Base-by-base conservation (phyloP, 176 grass and related monocot genomes). In the Phoenix roebelenii region DNA sequence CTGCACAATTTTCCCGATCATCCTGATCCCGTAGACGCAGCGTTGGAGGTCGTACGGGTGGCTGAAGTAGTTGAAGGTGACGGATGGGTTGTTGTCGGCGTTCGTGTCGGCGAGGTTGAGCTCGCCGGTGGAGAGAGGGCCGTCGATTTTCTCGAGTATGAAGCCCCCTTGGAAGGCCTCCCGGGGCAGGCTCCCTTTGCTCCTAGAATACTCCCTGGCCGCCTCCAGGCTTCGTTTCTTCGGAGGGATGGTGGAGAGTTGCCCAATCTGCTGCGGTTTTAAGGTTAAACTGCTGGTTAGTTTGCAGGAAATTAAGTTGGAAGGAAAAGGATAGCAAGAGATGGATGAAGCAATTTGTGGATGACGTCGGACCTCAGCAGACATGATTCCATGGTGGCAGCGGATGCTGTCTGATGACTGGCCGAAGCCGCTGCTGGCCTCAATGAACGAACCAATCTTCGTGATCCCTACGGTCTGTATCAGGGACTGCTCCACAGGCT, bases 301-400 rank as follows among this genome's bases (percentile, higher is more conserved):
- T 30, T 71, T 26, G 18, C 57, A 64, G 49, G 69, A 52, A 66
- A 67, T 17, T 25, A 74, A 16, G 18, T 48, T 50, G 59, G 17
- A 53, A 52, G n/a, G 28, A 3, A 29, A 29, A 29, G 44, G 2
- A 66, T 74, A 52, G 7, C 58, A 28, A 16, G 15, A 7, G 55
- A 74, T 15, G 59, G 54, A 29, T 29, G 35, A 58, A 65, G 66
- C 15, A 70, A 26, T 6, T 75, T 2, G 25, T 28, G 35, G 35
- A 44, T 44, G 35, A 73, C 53, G 54, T 20, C 25, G 25, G 25
- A 95, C 89, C 85, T 95, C 89, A 7, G 84, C 85, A 0, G 89
- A 95, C 81, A 95, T 88, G 77, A 95, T 95, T 73, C 89, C 89
- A 6, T 95, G 89, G 69, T 95, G 85, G 78, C 81, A 85, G 1